Conservation (phyloP, 1,284 basidiomycete genomes). For the Trametes versicolor region DNA sequence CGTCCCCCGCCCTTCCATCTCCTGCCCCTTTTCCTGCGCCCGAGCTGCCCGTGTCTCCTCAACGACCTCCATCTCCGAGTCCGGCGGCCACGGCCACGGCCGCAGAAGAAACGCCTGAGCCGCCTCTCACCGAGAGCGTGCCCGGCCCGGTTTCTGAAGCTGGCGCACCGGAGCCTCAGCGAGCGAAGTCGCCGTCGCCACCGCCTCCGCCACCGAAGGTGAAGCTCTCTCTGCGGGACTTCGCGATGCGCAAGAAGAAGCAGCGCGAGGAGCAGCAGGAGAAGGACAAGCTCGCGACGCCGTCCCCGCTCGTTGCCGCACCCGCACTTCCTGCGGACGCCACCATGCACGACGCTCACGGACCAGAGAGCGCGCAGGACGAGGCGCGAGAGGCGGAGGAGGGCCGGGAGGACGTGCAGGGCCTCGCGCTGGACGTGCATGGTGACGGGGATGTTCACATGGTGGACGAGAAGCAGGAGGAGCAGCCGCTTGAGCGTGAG, state of each 20-base stretch:
- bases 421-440: neutral
- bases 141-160: neutral
- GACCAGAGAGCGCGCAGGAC: neutral
- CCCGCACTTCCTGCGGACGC: conserved; percentile 6
- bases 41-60: neutral
- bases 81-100: neutral
- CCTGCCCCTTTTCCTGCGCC: neutral
- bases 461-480: conserved; percentile 1
- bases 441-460: conserved; percentile 14
- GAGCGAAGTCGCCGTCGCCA: conserved; percentile 17
- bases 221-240: conserved; percentile 51
- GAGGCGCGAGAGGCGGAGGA: neutral
- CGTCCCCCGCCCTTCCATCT: neutral
- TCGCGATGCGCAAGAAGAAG: conserved; percentile 49
- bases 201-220: conserved; percentile 44
- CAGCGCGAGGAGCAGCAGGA: conserved; percentile 44
- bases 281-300: conserved; percentile 22
- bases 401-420: neutral
- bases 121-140: neutral
- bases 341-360: neutral
- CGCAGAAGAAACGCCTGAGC: neutral
- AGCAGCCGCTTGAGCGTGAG: neutral
- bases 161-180: neutral
- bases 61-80: neutral
- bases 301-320: conserved; percentile 28